A percentile compares a stretch with the other conserved stretches of the same genome.
These are phyloP conservation scores for Biscogniauxia marginata DNA, from an alignment of 2,329 filamentous ascomycete species.

Conservation along the genomic window DNA sequence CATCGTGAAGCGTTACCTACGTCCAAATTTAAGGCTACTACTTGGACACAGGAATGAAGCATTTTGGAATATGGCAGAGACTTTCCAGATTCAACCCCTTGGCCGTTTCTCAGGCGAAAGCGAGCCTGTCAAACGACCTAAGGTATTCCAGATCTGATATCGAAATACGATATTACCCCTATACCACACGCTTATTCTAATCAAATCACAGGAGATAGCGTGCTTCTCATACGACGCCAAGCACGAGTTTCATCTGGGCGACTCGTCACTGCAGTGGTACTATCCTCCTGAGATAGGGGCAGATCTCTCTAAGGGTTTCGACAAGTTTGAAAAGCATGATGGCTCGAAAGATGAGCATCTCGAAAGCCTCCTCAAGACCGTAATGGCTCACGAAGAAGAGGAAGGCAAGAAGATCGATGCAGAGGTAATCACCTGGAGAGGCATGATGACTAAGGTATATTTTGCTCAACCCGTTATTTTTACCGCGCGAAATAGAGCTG, in stretches of 20 bases:
- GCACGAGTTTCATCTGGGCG: slow-evolving; percentile 72
- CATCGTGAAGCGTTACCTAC: background rate
- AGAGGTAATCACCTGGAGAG: slow-evolving; percentile 88
- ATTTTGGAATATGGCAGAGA: slow-evolving; percentile 15
- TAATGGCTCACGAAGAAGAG: slow-evolving; percentile 70
- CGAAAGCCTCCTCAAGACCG: slow-evolving; percentile 75
- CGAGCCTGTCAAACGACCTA: slow-evolving; percentile 72
- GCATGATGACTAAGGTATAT: slow-evolving; percentile 96
- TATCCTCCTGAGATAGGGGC: slow-evolving; percentile 71
- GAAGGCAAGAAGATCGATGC: slow-evolving; percentile 67
- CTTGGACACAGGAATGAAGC: background rate
- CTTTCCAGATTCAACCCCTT: slow-evolving; percentile 68
- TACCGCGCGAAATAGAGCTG: slow-evolving; percentile 5
- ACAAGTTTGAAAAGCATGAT: slow-evolving; percentile 79
- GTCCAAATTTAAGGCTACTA: background rate
- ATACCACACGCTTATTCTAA: background rate
- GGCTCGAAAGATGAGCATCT: slow-evolving; percentile 84
- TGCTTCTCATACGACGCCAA: slow-evolving; percentile 91
- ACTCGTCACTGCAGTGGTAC: slow-evolving; percentile 83
- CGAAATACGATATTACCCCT: background rate
- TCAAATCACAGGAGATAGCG: slow-evolving; percentile 70
- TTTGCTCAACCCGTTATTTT: background rate
- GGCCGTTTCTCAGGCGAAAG: slow-evolving; percentile 65
- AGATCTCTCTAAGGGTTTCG: slow-evolving; percentile 78
- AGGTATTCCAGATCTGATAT: slow-evolving; percentile 43